Evolutionary conservation across 352 stramenopile species (phyloP), one percentile per base, ranked within the genome.

Genomic region (Aphanomyces stellatus): DNA sequence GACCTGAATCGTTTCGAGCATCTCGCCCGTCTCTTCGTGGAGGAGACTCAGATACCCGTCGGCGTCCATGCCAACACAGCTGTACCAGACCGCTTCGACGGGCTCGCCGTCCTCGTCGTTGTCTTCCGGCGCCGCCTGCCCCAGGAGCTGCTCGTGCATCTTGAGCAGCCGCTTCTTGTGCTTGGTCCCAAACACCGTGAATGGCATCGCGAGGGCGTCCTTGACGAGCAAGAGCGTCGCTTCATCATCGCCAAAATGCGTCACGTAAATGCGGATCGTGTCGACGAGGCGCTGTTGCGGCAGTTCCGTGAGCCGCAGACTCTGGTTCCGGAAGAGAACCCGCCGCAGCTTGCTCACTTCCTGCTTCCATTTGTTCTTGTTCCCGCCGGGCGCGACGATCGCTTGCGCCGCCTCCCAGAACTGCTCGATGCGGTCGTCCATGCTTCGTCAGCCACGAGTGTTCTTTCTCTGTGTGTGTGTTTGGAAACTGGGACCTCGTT

Each of bases 121-220:
- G 10, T 51, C 70, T 43, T 71, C 51, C 27, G 53, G 64, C 1
- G 70, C 60, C 1, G 85, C 75, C 43, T 83, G 60, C 28, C 68
- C 73, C 40, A 91, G 88, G 51, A 91, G 75, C 59, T 94, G 83
- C 49, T 91, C 91, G 76, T 92, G 87, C 81, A 85, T 90, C 56
- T 93, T 94, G 28, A 93, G 62, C 42, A 92, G 71, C 19, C 71
- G 76, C 56, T 91, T 92, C 72, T 94, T 92, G 51, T 92, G 80
- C 61, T 92, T 94, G 17, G 77, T 80, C 63, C 81, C 78, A 53
- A 92, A 73, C 51, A 92, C 83, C 61, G 80, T 88, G 64, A 90
- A 92, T 3, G 83, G 85, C 85, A 94, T 94, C 13, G 83, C 85
- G 0, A 94, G 76, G 0, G 73, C 82, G 43, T 93, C 85, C 51